These are phyloP conservation scores for Mortierella sp. DNA, from an alignment of 371 early-diverging fungal genomes.

Conservation along the genomic window DNA sequence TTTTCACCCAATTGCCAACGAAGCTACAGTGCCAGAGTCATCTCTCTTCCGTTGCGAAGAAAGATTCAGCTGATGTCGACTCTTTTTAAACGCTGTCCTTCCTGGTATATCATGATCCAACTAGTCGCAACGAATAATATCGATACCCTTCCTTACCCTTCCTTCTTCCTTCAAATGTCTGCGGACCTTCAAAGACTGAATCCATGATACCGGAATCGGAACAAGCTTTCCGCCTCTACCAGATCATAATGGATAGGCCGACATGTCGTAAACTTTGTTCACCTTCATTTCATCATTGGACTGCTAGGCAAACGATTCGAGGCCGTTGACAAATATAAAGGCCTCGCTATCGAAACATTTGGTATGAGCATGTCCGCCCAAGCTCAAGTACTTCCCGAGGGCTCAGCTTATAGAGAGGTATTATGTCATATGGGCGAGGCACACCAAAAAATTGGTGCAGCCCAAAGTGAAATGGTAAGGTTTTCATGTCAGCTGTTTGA, in stretches of 20 bases:
- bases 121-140: too few species aligned
- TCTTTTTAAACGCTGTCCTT: too few species aligned
- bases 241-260: slow-evolving; percentile 7
- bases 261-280: not conserved
- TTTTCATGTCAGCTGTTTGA: not conserved
- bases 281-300: not conserved
- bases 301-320: slow-evolving; percentile 65
- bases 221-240: not conserved
- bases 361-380: slow-evolving; percentile 72
- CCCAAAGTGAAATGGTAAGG: slow-evolving; percentile 66
- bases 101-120: too few species aligned
- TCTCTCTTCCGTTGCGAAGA: too few species aligned
- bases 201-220: not conserved
- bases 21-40: too few species aligned
- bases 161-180: not conserved
- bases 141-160: too few species aligned
- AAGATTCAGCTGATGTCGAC: too few species aligned
- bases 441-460: slow-evolving; percentile 70
- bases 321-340: slow-evolving; percentile 73
- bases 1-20: too few species aligned
- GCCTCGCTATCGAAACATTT: slow-evolving; percentile 70
- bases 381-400: slow-evolving; percentile 67
- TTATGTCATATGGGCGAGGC: slow-evolving; percentile 68
- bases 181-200: not conserved
- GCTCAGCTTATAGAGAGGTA: slow-evolving; percentile 70